A percentile compares a stretch with the other conserved stretches of the same genome.
Evolutionary conservation across 768 basidiomycete species (phyloP).

Genomic region (Trametes meyenii): DNA sequence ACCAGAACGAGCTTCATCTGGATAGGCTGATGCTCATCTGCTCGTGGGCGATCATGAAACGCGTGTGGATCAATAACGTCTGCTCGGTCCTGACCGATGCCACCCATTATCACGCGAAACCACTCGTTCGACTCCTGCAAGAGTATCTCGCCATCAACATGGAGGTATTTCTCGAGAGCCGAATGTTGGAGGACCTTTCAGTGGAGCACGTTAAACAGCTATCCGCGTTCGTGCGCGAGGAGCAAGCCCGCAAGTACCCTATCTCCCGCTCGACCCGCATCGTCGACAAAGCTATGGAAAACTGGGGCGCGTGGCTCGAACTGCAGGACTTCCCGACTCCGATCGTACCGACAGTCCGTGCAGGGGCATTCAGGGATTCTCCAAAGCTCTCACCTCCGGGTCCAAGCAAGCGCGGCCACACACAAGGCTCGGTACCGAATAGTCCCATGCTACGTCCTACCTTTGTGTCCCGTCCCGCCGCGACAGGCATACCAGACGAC

Average conservation of each 20-base stretch:
- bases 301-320: constrained; percentile 71
- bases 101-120: constrained; percentile 68
- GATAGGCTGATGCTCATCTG: constrained; percentile 84
- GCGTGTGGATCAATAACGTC: constrained; percentile 73
- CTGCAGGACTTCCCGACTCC: constrained; percentile 67
- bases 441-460: constrained; percentile 33
- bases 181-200: constrained; percentile 78
- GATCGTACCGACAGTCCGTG: constrained; percentile 41
- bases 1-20: constrained; percentile 85
- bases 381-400: constrained; percentile 38
- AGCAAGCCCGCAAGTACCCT: constrained; percentile 70
- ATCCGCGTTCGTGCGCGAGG: constrained; percentile 52
- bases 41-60: constrained; percentile 70
- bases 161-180: constrained; percentile 83
- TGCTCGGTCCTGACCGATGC: constrained; percentile 83
- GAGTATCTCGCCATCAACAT: constrained; percentile 81
- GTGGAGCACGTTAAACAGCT: constrained; percentile 68
- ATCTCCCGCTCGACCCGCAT: constrained; percentile 61
- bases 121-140: constrained; percentile 71
- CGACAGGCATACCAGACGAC: constrained; percentile 41
- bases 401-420: constrained; percentile 19
- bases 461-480: constrained; percentile 23
- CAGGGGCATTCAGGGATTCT: constrained; percentile 29
- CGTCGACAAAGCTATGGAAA: constrained; percentile 56
- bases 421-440: constrained; percentile 33